Evolutionary conservation across 225 moss, liverwort and hornwort species (phyloP).

Genomic region (Rhytidiadelphus loreus): DNA sequence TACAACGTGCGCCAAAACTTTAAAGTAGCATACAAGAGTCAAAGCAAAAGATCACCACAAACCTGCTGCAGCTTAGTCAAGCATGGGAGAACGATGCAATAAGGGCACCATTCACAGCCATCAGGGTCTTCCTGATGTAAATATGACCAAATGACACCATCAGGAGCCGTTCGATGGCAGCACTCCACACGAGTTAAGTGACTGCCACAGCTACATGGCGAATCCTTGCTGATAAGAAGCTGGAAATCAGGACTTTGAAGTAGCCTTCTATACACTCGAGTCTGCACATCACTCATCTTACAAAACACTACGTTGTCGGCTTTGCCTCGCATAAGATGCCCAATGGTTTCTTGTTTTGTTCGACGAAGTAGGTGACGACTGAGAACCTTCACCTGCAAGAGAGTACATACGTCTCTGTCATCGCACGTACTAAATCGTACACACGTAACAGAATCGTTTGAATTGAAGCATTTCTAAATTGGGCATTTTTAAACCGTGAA

Average conservation of each 20-base stretch:
- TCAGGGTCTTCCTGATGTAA: constrained; percentile 56
- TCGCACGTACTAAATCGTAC: not conserved
- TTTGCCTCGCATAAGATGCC: constrained; percentile 91
- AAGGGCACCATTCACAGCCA: constrained; percentile 78
- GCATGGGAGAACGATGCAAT: constrained; percentile 79
- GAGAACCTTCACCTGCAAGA: constrained; percentile 50
- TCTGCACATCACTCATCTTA: constrained; percentile 74
- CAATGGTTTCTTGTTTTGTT: constrained; percentile 86
- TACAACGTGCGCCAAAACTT: not conserved
- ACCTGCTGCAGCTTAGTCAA: constrained; percentile 93
- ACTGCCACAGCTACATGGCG: constrained; percentile 76
- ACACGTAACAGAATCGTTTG: not conserved
- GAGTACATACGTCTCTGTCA: not conserved
- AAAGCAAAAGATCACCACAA: not conserved
- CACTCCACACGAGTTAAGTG: constrained; percentile 70
- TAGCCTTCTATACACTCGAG: constrained; percentile 63
- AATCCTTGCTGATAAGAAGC: constrained; percentile 57
- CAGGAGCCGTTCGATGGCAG: constrained; percentile 69
- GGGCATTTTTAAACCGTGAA: not conserved
- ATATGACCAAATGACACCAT: constrained; percentile 75
- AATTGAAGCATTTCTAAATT: not conserved
- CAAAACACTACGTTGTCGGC: constrained; percentile 91
- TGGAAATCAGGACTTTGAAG: constrained; percentile 79
- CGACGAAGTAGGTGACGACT: constrained; percentile 57
- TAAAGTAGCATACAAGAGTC: not conserved